These are phyloP conservation scores for Chaetomium fimeti DNA, from an alignment of 495 filamentous ascomycete genomes.

Conservation along the genomic window DNA sequence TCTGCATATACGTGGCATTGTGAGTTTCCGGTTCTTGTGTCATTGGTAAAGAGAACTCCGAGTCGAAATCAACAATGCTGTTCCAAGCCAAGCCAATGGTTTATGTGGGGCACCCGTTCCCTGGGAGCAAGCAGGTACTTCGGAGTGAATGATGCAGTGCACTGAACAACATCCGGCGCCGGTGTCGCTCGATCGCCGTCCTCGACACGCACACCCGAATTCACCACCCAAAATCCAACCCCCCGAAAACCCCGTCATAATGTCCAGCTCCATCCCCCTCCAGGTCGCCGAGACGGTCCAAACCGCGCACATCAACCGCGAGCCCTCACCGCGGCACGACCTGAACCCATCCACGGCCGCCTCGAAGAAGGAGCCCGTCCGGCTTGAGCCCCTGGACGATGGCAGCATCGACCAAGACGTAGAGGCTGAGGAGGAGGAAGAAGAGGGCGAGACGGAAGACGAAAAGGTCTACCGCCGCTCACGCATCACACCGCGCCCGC, in stretches of 20 bases:
- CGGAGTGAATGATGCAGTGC: background rate
- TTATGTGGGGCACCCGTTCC: conserved; percentile 4
- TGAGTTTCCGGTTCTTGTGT: background rate
- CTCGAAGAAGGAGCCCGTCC: conserved; percentile 53
- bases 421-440: conserved; percentile 31
- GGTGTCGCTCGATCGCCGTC: background rate
- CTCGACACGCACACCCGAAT: conserved; percentile 1
- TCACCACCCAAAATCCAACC: background rate
- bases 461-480: conserved; percentile 57
- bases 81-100: background rate
- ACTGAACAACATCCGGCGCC: background rate
- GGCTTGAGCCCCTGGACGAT: conserved; percentile 34
- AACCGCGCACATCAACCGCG: conserved; percentile 67
- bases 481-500: conserved; percentile 52
- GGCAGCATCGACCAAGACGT: conserved; percentile 21
- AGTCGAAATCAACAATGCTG: background rate
- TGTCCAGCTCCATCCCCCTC: conserved; percentile 49
- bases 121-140: background rate
- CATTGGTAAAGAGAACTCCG: background rate
- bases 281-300: conserved; percentile 76
- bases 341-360: conserved; percentile 75
- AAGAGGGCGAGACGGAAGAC: conserved; percentile 36
- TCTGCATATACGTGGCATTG: background rate
- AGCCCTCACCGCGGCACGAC: conserved; percentile 70
- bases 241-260: conserved; percentile 12